Base-by-base conservation (phyloP, 2,329 filamentous ascomycete species). In the Microdochium bolleyi region DNA sequence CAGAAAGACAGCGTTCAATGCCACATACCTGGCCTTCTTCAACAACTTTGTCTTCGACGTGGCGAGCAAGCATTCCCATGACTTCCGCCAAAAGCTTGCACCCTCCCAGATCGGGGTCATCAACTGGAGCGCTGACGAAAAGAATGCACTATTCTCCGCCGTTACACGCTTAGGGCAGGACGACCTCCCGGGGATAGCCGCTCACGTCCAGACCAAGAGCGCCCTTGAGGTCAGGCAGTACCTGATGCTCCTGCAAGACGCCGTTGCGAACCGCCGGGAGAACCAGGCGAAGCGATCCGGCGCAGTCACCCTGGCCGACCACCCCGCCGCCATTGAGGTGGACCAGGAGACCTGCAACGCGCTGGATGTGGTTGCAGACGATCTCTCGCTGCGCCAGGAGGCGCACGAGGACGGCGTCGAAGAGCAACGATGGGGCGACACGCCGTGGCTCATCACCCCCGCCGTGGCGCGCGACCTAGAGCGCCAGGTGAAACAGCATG, bases 311-410 rank as follows among this genome's bases (percentile, higher is more conserved):
- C 64, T 76, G 51, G 70, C 73, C 11, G 83, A 90, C 52, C 71
- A 89, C 1, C 85, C 87, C 1, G 84, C 88, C 2, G 91, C 92
- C 0, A 63, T 79, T 1, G 90, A 96, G 64, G 69, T 96, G 24
- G 82, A 84, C 60, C 69, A 75, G 22, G 78, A 83, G 53, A 89
- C 88, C 61, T 84, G 80, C 58, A 67, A 72, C 8, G 76, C 79
- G 3, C 75, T 95, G 8, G 88, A 95, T 51, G 68, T 77, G 55
- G 82, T 83, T 19, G 89, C 85, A 0, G 85, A 89, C 58, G 76
- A 77, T 2, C 64, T 95, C 0, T 77, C 83, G 1, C 69, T 79
- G 48, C 76, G 81, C 38, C 84, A 92, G 60, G 82, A 90, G 55
- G 68, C 68, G 11, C 73, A 79, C 24, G 86, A 92, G 59, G 76